A percentile compares a stretch with the other conserved stretches of the same genome.
phyloP scores from a whole-genome alignment of 2,329 filamentous ascomycete species.

The Pseudopyricularia cyperi region DNA sequence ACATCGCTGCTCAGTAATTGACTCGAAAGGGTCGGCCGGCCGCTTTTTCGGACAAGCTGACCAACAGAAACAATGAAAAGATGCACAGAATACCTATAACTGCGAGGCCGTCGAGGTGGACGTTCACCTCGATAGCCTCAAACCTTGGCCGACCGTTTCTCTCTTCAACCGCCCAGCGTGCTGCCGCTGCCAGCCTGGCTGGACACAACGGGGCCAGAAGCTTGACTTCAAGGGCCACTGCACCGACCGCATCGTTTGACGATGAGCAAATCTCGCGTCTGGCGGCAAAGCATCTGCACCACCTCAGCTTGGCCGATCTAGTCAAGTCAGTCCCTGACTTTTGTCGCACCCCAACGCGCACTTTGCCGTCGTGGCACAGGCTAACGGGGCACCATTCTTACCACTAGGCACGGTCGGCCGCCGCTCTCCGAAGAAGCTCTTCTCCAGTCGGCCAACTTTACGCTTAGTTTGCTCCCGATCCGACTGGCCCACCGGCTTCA shows the following conservation, averaged over 20 bases:
- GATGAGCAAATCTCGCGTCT: conserved; percentile 71
- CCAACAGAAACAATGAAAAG: conserved; percentile 1
- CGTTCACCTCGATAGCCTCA: not conserved
- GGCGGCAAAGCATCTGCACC: conserved; percentile 65
- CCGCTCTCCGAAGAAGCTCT: conserved; percentile 71
- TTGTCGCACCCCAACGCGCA: not conserved
- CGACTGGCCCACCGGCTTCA: conserved; percentile 90
- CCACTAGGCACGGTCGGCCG: conserved; percentile 56
- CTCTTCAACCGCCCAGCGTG: not conserved
- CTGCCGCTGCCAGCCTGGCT: not conserved
- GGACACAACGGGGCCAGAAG: not conserved
- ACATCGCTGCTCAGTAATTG: too few species aligned
- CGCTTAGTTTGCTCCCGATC: conserved; percentile 79
- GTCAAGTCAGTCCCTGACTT: conserved; percentile 51
- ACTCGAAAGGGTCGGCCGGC: not conserved
- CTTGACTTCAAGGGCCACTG: not conserved
- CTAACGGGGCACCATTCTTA: conserved; percentile 1
- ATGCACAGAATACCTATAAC: not conserved
- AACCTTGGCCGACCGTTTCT: not conserved
- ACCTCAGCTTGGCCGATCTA: conserved; percentile 74
- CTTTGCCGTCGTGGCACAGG: not conserved
- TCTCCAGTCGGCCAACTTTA: conserved; percentile 88
- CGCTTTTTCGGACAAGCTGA: not conserved
- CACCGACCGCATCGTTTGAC: conserved; percentile 23
- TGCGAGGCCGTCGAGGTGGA: conserved; percentile 1